Evolutionary conservation across 306 rosid genomes (phyloP), one percentile per base, ranked within the genome.

Genomic region (Inga leiocalycina): DNA sequence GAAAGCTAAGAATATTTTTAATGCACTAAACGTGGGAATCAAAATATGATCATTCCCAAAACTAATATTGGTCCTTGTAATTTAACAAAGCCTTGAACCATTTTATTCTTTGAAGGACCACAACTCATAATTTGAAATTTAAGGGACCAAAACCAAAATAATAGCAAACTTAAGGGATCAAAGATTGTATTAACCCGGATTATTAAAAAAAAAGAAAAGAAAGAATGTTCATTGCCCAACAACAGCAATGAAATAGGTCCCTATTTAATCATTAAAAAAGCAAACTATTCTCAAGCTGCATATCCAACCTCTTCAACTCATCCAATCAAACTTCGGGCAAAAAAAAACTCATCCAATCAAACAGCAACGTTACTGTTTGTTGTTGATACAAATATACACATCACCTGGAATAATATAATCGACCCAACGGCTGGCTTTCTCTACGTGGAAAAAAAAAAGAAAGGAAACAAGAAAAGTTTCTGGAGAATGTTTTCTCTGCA

Each of bases 311-410:
- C 71, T 57, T 61, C 59, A 65, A 30, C 30, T 27, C 30, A 27
- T 27, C 30, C 30, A 27, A 27, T 27, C 30, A 27, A 27, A 27
- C 30, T 27, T 27, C 30, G 30, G 30, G 30, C 30, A 27, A 27
- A 27, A 27, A 27, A 27, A 27, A 27, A 27, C 20, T 30, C 19
- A 32, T 32, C 43, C 43, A 4, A 65, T 65, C 74, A 70, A 41
- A 56, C 7, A 19, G 20, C 79, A 74, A 79, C 30, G 24, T 19
- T n/a, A 71, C 34, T 48, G 45, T 80, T 71, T 65, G 54, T 32
- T 59, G 81, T 72, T 59, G 80, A 80, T 82, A 89, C 83, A 86
- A 71, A 56, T 85, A 41, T 85, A 35, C 72, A 80, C 77, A 74
- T 15, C 57, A 82, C 71, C 80, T 74, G 82, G 77, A 74, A 66